These are phyloP conservation scores for Fusarium torulosum DNA, from an alignment of 2,329 filamentous ascomycete species.

Conservation along the genomic window DNA sequence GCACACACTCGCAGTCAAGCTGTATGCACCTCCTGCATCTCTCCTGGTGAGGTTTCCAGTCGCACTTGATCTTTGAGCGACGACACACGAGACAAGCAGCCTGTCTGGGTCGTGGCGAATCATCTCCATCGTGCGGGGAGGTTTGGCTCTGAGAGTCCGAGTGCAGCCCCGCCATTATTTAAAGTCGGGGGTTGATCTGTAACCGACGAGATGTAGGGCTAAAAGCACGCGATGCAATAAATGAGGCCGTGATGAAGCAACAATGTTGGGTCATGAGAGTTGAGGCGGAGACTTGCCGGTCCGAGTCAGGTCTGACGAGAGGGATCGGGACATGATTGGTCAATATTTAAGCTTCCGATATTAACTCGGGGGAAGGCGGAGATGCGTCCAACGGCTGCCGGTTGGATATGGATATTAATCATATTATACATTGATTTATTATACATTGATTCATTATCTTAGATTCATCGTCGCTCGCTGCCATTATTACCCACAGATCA, in stretches of 20 bases:
- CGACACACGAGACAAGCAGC: slow-evolving; percentile 74
- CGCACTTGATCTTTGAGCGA: slow-evolving; percentile 76
- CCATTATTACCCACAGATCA: background rate
- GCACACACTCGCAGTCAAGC: slow-evolving; percentile 71
- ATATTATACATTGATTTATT: background rate
- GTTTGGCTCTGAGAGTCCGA: slow-evolving; percentile 27
- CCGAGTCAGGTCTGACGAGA: slow-evolving; percentile 7
- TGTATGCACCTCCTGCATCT: slow-evolving; percentile 73
- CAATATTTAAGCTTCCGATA: slow-evolving; percentile 13
- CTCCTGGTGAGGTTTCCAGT: slow-evolving; percentile 63
- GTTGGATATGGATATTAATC: no score
- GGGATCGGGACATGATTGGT: slow-evolving; percentile 31
- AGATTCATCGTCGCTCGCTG: background rate
- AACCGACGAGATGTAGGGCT: slow-evolving; percentile 13
- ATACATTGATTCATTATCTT: background rate
- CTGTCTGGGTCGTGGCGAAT: slow-evolving; percentile 51
- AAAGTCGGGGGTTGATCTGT: slow-evolving; percentile 34
- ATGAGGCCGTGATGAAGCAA: slow-evolving; percentile 16
- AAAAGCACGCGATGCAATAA: slow-evolving; percentile 29
- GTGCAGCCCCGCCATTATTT: slow-evolving; percentile 32
- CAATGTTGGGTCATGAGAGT: slow-evolving; percentile 10
- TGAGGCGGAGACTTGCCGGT: slow-evolving; percentile 23
- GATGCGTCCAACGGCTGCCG: background rate
- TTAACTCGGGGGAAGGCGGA: slow-evolving; percentile 21
- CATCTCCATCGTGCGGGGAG: slow-evolving; percentile 44